phyloP scores from a whole-genome alignment of 176 grass and related monocot species.

The Musa schizocarpa region DNA sequence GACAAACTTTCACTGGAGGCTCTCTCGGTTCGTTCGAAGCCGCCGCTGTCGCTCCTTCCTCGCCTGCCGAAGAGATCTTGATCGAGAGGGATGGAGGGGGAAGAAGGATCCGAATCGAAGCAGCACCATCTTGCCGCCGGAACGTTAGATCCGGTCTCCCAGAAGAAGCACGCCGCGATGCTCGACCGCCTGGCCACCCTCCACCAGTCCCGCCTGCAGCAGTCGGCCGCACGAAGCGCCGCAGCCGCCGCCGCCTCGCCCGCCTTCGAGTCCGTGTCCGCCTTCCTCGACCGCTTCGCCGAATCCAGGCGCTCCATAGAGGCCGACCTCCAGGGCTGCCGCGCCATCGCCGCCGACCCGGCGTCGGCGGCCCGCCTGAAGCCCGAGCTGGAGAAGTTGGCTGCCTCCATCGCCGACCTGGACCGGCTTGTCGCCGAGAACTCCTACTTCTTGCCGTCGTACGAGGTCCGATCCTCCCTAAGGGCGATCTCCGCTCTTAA shows the following conservation, averaged over 20 bases:
- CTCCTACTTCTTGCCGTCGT: conserved; percentile 60
- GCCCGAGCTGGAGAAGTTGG: conserved; percentile 24
- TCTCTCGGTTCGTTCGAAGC: background rate
- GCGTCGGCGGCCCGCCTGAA: background rate
- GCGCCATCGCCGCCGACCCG: background rate
- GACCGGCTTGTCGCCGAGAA: conserved; percentile 60
- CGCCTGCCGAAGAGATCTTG: background rate
- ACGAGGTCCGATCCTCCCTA: conserved; percentile 67
- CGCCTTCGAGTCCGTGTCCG: conserved; percentile 17
- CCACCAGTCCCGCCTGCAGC: conserved; percentile 16
- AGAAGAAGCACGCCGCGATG: conserved; percentile 72
- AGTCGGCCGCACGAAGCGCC: conserved; percentile 13
- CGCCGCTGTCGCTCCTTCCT: background rate
- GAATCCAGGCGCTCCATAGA: conserved; percentile 43
- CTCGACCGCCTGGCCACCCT: conserved; percentile 71
- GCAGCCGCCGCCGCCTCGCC: conserved; percentile 11
- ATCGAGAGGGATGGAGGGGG: background rate
- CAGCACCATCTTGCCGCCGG: conserved; percentile 20
- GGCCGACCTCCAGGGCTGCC: conserved; percentile 46
- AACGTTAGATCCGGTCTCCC: conserved; percentile 10
- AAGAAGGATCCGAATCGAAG: conserved; percentile 25
- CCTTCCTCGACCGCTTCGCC: conserved; percentile 45
- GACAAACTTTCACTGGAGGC: background rate
- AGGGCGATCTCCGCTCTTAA: conserved; percentile 54
- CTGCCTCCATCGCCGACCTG: conserved; percentile 43